Base-by-base conservation (phyloP, 768 basidiomycete genomes). In the Glaciozyma martinii region DNA sequence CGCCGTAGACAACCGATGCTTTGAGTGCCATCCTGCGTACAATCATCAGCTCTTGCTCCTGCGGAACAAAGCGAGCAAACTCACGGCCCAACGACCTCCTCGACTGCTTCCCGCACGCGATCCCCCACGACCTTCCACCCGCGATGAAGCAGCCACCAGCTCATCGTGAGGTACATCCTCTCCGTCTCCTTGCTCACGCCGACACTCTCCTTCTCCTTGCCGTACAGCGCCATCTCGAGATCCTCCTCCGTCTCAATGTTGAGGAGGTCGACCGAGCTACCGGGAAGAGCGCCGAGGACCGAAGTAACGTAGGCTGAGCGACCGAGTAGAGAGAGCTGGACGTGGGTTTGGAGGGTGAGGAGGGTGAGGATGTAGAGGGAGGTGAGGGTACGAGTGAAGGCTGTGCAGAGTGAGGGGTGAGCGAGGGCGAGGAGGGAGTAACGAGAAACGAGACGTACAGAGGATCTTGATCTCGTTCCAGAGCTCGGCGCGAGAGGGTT, bases 391-490 rank as follows among this genome's bases (percentile, higher is more conserved):
- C 93, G 81, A 3, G 92, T 94, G 64, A 97, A 83, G 9, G 90
- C 91, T 95, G 64, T 5, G 15, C 27, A 12, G 44, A 5, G 50
- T 15, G 12, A 37, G n/a, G 27, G 60, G 56, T 50, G 55, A 52
- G 29, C 27, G n/a, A 43, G 32, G 29, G 68, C 44, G 12, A 18
- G 7, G 13, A 33, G 27, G 15, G 53, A 47, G 25, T 23, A 21
- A 52, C 40, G 19, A 27, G 42, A 1, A 8, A 3, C 43, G 15
- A 25, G 27, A 79, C 82, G 55, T 73, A 86, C 89, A 85, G 40
- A 93, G 83, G 44, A 91, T 82, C 76, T 95, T 97, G 44, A 95
- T 82, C 76, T 95, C 90, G 63, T 85, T 85, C 94, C 94, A 98
- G 10, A 98, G 79, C 72, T 93, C 86, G 2, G 82, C 83, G 74